Evolutionary conservation across 148 eudicot species (phyloP), one percentile per base, ranked within the genome.

Genomic region (Diospyros kaki): DNA sequence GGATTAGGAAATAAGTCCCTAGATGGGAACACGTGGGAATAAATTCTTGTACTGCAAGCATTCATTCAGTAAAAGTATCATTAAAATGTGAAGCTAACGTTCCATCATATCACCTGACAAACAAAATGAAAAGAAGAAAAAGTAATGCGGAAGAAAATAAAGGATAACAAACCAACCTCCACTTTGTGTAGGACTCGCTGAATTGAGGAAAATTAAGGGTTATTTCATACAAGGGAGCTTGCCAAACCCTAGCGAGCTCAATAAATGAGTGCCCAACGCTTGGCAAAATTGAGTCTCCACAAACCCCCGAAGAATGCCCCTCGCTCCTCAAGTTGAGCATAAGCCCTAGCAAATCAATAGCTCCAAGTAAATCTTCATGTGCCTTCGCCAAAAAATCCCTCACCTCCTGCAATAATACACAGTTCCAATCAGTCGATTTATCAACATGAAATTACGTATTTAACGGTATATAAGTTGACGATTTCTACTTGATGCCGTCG

Each of bases 171-270:
- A 73, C 81, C 42, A 67, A 88, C 90, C 90, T 88, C 73, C 76
- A 77, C 66, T 58, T 54, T 75, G 76, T 42, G 43, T 64, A n/a
- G 55, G 40, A 58, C 43, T 66, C 65, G 40, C 73, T 45, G 70
- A 40, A 75, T 54, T 50, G 73, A 41, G 58, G 55, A 72, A 73
- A 77, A 69, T 82, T 58, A 73, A 89, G 87, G 72, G 76, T 82
- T 66, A 91, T 89, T 77, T 92, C 91, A 78, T 81, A 90, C 55
- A 90, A 70, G 9, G 87, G 91, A 68, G 96, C 90, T 83, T 92
- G 97, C 91, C 91, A 86, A 69, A 90, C 87, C 28, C 82, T 89
- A 14, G 86, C 89, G 18, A 90, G 84, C 82, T 92, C 90, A 64
- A 89, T 76, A 44, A 90, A 88, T 41, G 85, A 79, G 44, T 81